Evolutionary conservation across 2,329 filamentous ascomycete genomes (phyloP), one percentile per base, ranked within the genome.

Genomic region (Phyllosticta citrichinensis): DNA sequence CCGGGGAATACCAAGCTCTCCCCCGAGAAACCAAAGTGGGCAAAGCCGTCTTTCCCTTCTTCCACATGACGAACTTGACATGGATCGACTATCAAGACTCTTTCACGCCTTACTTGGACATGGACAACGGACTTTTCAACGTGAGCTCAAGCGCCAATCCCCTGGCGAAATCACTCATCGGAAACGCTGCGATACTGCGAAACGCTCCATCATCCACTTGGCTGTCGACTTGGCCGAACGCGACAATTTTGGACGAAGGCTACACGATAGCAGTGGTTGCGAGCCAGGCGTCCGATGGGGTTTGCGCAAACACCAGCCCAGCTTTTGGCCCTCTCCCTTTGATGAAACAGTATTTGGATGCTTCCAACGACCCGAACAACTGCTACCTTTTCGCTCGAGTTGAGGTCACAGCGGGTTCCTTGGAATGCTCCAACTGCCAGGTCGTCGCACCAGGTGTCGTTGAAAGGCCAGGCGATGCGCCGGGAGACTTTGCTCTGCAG

Each of bases 21-120:
- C 58, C 52, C 2, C n/a, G 1, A 12, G 52, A 60, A 17, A 60
- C 58, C 1, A 56, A 25, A 25, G 54, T 60, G 9, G 19, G 14
- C 24, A 60, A 60, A 12, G 51, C 58, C 11, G 55, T 54, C 2
- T 24, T 60, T 3, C 58, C 58, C 8, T 52, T 56, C 8, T 60
- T 60, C 24, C 58, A 47, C 24, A 60, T 60, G 52, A 56, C 47
- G 25, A 25, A 52, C 12, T 51, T 60, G 19, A 52, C 17, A 2
- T 60, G 58, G 58, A 52, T 60, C 25, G 53, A 60, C 14, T 60
- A 60, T 25, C 24, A 60, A 19, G 33, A 51, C 6, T 55, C 52
- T 27, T 33, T 60, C 14, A 17, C n/a, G 19, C 53, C 51, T 5
- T 60, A 24, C 2, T 25, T 60, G 58, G 53, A 55, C n/a, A 11